These are phyloP conservation scores for Podospora conica DNA, from an alignment of 495 filamentous ascomycete species.

Conservation along the genomic window DNA sequence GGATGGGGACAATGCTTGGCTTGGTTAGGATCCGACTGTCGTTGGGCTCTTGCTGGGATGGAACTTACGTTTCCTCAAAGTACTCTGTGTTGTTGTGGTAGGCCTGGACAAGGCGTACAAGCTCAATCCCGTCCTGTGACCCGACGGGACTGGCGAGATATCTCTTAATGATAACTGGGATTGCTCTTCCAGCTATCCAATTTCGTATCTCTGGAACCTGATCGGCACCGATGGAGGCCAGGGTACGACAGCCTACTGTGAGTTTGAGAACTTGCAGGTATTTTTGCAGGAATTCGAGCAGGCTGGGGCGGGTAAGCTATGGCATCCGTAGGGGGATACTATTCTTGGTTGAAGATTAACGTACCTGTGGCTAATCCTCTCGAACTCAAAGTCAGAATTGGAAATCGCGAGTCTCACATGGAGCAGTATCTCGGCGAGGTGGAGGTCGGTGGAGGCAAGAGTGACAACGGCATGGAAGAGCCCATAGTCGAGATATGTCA, in stretches of 20 bases:
- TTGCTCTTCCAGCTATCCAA: neutral
- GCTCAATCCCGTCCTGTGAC: neutral
- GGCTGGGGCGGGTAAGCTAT: neutral
- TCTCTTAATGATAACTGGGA: neutral
- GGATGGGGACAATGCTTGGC: neutral
- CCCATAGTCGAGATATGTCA: neutral
- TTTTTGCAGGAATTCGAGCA: neutral
- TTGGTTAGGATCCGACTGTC: neutral
- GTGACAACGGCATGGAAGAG: neutral
- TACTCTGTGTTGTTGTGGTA: neutral
- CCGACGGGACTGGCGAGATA: neutral
- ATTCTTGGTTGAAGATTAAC: neutral
- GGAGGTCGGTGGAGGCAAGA: neutral
- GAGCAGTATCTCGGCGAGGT: neutral
- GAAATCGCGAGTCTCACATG: neutral
- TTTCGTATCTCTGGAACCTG: neutral
- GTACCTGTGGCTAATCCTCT: neutral
- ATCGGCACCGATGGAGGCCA: too few species aligned
- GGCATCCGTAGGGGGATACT: neutral
- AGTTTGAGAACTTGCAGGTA: neutral
- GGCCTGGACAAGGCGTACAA: neutral
- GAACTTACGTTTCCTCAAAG: neutral
- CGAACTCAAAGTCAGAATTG: neutral
- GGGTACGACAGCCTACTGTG: neutral
- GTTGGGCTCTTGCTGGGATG: neutral